phyloP scores from a whole-genome alignment of 768 basidiomycete genomes.

The Phylloporus sp. region DNA sequence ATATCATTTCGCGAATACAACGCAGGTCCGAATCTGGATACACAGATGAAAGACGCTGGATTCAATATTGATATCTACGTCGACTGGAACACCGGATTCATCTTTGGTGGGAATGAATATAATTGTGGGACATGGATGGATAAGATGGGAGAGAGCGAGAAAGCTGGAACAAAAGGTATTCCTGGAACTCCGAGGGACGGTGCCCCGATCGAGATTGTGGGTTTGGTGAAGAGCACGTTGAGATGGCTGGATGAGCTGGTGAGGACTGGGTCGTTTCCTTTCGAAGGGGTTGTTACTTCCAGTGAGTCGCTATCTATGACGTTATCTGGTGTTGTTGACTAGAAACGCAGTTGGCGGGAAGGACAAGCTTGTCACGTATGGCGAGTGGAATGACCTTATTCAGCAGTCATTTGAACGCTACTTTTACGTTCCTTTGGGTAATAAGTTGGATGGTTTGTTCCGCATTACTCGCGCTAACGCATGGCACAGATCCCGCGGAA shows the following conservation, averaged over 20 bases:
- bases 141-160: constrained; percentile 93
- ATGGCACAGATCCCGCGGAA: constrained; percentile 55
- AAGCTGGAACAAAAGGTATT: constrained; percentile 89
- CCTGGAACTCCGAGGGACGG: constrained; percentile 98
- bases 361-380: constrained; percentile 73
- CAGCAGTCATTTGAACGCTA: constrained; percentile 84
- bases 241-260: constrained; percentile 81
- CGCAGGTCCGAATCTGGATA: constrained; percentile 94
- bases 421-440: constrained; percentile 86
- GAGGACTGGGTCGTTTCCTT: constrained; percentile 70
- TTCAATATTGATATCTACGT: constrained; percentile 92
- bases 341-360: constrained; percentile 58
- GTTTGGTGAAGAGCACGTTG: constrained; percentile 87
- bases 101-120: constrained; percentile 77
- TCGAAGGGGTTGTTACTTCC: constrained; percentile 79
- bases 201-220: constrained; percentile 93
- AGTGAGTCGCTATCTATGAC: constrained; percentile 45
- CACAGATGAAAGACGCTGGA: constrained; percentile 91
- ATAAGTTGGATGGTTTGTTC: neutral
- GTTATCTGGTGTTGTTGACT: neutral
- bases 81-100: constrained; percentile 93
- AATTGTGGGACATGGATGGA: constrained; percentile 99
- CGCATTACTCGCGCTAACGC: constrained; percentile 1
- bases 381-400: constrained; percentile 84
- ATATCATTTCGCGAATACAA: constrained; percentile 96